Conservation (phyloP, 192 early-diverging fungal genomes). For the Hyaloraphidium curvatum region DNA sequence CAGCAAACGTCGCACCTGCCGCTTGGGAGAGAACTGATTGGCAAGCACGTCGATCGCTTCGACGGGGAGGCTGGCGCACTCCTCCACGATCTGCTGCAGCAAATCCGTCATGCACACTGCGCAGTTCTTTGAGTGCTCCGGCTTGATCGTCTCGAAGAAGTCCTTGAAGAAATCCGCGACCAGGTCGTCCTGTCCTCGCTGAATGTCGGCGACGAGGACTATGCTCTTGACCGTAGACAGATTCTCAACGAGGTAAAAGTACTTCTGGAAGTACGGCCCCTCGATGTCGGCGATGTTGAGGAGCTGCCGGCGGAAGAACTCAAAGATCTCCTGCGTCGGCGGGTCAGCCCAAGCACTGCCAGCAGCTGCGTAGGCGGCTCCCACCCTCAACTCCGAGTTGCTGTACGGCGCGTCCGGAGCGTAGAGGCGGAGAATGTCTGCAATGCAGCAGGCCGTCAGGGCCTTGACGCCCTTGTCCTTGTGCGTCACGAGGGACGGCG, state of each 20-base stretch:
- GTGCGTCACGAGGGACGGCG: conserved; percentile 45
- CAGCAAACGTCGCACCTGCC: conserved; percentile 7
- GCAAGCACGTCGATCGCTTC: conserved; percentile 46
- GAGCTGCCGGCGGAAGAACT: conserved; percentile 62
- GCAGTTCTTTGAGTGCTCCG: conserved; percentile 52
- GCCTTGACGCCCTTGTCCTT: conserved; percentile 61
- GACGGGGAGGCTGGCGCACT: conserved; percentile 39
- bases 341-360: neutral
- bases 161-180: conserved; percentile 45
- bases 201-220: conserved; percentile 56
- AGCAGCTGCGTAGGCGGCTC: neutral
- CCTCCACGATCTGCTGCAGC: conserved; percentile 63
- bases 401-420: conserved; percentile 86
- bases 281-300: conserved; percentile 29
- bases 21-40: neutral
- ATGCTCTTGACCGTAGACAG: conserved; percentile 68
- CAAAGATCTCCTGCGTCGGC: conserved; percentile 44
- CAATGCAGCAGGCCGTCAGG: conserved; percentile 64
- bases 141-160: conserved; percentile 50
- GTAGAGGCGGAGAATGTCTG: conserved; percentile 77
- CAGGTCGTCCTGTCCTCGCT: conserved; percentile 49
- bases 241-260: conserved; percentile 76
- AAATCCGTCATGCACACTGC: conserved; percentile 62
- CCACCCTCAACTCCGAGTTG: conserved; percentile 51
- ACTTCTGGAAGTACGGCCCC: conserved; percentile 43